Evolutionary conservation across 2,329 filamentous ascomycete genomes (phyloP).

Genomic region (Colletotrichum lupini): DNA sequence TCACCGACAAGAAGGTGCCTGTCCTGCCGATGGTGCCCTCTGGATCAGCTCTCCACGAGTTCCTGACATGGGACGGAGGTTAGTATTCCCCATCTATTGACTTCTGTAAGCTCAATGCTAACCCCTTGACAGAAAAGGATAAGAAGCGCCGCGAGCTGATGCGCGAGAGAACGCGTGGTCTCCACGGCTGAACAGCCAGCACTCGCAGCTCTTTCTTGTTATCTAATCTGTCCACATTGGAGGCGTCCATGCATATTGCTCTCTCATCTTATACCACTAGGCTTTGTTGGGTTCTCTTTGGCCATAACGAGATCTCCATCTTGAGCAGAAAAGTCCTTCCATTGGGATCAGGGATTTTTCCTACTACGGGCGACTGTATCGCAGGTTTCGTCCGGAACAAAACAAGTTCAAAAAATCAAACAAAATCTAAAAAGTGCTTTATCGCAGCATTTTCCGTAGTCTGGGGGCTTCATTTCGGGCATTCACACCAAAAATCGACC

Average conservation of each 20-base stretch:
- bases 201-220: slow-evolving; percentile 20
- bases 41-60: slow-evolving; percentile 89
- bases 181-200: slow-evolving; percentile 38
- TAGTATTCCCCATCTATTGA: slow-evolving; percentile 47
- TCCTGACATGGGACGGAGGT: slow-evolving; percentile 87
- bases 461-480: not conserved
- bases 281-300: slow-evolving; percentile 25
- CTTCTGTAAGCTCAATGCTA: slow-evolving; percentile 38
- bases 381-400: slow-evolving; percentile 4
- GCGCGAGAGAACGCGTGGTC: slow-evolving; percentile 69
- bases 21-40: slow-evolving; percentile 98
- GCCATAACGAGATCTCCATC: not conserved
- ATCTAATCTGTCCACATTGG: slow-evolving; percentile 27
- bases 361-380: slow-evolving; percentile 9
- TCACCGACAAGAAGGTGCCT: slow-evolving; percentile 91
- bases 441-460: not conserved
- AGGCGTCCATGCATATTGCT: slow-evolving; percentile 35
- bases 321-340: slow-evolving; percentile 7
- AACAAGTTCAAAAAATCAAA: not conserved
- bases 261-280: slow-evolving; percentile 36
- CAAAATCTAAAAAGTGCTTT: slow-evolving; percentile 16
- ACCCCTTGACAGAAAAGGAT: slow-evolving; percentile 69
- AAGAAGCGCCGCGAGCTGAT: slow-evolving; percentile 74
- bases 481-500: slow-evolving; percentile 3
- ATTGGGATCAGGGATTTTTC: slow-evolving; percentile 25